Evolutionary conservation across 805 yeast species (phyloP), one percentile per base, ranked within the genome.

Genomic region (Teunomyces stri): DNA sequence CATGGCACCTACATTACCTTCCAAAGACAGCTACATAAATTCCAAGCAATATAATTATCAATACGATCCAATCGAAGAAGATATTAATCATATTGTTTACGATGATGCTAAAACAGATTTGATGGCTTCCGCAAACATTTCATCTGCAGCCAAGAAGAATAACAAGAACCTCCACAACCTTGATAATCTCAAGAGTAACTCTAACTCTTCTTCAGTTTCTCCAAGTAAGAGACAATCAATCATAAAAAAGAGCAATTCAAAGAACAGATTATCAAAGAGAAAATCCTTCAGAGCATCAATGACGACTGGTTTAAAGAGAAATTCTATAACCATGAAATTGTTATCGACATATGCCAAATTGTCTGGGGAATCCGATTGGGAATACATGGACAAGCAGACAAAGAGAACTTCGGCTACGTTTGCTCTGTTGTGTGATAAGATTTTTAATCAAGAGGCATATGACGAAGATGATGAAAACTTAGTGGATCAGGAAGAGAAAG

Each of bases 381-480:
- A 82, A 56, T 79, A 79, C 55, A 78, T 85, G 64, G 87, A 84
- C 56, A 81, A 79, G 57, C 88, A 82, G 61, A 83, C 89, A 5
- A 84, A 80, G 65, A 75, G 94, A 64, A 84, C 91, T 1, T 82
- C 88, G 31, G 82, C 88, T 12, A 87, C 86, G 51, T 86, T 86
- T 70, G 94, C 90, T 10, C 78, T 86, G 2, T 69, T 86, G 37
- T 84, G 89, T 70, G 92, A 86, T 66, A 82, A 80, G 64, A 80
- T 86, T 48, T 86, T 86, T 71, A 85, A 80, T 56, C 86, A 84
- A 62, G 90, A 84, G 58, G 67, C 62, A 2, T 71, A 72, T 51
- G 65, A 68, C 43, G 78, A 76, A 53, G 80, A 75, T 44, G 87
- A 82, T 50, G 76, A 68, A 49, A 62, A 58, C 39, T 65, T 72